A percentile compares a stretch with the other conserved stretches of the same genome.
These are phyloP conservation scores for Curvularia lunata DNA, from an alignment of 2,329 filamentous ascomycete species.

Conservation along the genomic window DNA sequence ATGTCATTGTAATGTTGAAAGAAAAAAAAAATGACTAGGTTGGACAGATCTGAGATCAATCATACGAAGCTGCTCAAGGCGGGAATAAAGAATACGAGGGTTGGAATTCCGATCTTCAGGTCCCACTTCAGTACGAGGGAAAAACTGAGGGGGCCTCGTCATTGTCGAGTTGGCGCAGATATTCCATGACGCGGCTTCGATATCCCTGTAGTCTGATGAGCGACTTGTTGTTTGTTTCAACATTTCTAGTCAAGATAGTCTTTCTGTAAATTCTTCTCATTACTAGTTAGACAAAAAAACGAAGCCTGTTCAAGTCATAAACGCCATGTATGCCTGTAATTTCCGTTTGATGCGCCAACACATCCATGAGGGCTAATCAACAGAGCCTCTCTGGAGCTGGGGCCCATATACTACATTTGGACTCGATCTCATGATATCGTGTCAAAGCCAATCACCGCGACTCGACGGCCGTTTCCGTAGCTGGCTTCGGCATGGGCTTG, in stretches of 20 bases:
- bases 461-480: constrained; percentile 34
- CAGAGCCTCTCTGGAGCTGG: background rate
- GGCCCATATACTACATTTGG: constrained; percentile 3
- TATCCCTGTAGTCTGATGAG: background rate
- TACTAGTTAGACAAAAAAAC: background rate
- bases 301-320: background rate
- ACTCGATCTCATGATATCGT: constrained; percentile 6
- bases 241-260: background rate
- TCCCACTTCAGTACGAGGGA: background rate
- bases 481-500: constrained; percentile 62
- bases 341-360: background rate
- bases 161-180: background rate
- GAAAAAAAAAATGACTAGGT: background rate
- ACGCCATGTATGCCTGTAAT: constrained; percentile 3
- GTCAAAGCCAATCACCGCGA: constrained; percentile 23
- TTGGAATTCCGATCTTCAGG: background rate
- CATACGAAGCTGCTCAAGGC: too few relatives aligned
- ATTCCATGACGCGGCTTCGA: background rate
- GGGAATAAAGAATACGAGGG: background rate
- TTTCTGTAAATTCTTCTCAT: background rate
- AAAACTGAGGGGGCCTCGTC: background rate
- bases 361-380: background rate
- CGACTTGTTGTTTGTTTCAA: too few relatives aligned
- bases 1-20: background rate
- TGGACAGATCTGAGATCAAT: too few relatives aligned